These are phyloP conservation scores for Fagopyrum esculentum DNA, from an alignment of 148 eudicot species.

Conservation along the genomic window DNA sequence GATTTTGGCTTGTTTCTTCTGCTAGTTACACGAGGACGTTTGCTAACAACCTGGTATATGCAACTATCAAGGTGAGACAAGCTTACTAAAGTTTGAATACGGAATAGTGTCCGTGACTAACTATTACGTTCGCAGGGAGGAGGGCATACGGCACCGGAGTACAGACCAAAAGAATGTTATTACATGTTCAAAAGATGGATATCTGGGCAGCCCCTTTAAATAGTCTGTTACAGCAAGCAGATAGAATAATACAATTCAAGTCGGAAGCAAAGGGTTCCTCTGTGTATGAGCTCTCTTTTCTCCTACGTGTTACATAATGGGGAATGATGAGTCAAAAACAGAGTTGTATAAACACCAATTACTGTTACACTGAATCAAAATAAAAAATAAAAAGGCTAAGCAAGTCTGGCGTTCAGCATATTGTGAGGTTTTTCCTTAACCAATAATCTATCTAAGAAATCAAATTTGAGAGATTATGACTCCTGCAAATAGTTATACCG, in stretches of 20 bases:
- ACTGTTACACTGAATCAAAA: background rate
- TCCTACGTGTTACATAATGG: background rate
- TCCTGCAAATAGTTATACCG: background rate
- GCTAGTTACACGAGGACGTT: slow-evolving; percentile 25
- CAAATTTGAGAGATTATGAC: background rate
- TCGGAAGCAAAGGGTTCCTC: background rate
- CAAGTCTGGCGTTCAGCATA: background rate
- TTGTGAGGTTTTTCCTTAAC: background rate
- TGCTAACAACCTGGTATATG: slow-evolving; percentile 25
- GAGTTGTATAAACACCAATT: background rate
- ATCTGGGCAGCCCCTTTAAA: slow-evolving; percentile 9
- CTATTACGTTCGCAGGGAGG: slow-evolving; percentile 5
- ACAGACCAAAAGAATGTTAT: slow-evolving; percentile 15
- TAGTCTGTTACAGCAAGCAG: background rate
- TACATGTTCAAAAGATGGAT: slow-evolving; percentile 18
- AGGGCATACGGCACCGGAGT: slow-evolving; percentile 16
- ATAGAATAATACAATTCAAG: background rate
- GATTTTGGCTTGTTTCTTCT: slow-evolving; percentile 1
- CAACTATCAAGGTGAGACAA: slow-evolving; percentile 26
- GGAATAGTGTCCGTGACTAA: background rate
- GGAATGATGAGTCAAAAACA: background rate
- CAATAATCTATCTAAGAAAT: background rate
- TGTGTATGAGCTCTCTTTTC: background rate
- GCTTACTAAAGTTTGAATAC: background rate
- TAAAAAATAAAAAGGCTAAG: background rate